phyloP scores from a whole-genome alignment of 2,329 filamentous ascomycete genomes.

The Alternaria postmessia region DNA sequence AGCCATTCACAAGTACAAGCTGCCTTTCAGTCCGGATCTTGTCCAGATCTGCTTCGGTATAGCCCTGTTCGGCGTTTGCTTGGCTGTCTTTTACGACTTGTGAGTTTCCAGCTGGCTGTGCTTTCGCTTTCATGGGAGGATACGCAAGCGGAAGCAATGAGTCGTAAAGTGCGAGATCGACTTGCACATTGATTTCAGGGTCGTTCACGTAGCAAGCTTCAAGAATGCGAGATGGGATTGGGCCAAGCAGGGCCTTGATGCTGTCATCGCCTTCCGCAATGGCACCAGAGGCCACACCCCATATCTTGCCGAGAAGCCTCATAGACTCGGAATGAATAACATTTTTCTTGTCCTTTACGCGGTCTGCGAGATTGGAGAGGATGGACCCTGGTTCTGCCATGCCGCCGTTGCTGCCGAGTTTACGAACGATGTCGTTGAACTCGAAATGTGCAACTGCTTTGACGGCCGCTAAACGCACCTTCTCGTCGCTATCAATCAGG shows the following conservation, averaged over 20 bases:
- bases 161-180: slow-evolving; percentile 87
- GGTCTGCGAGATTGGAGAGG: slow-evolving; percentile 81
- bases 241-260: slow-evolving; percentile 76
- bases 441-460: slow-evolving; percentile 82
- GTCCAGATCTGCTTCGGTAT: slow-evolving; percentile 67
- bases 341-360: slow-evolving; percentile 85
- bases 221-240: slow-evolving; percentile 84
- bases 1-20: slow-evolving; percentile 77
- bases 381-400: slow-evolving; percentile 80
- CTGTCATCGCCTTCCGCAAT: slow-evolving; percentile 83
- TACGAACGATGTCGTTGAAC: slow-evolving; percentile 81
- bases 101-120: slow-evolving; percentile 59
- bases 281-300: slow-evolving; percentile 91
- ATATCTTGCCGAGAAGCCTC: slow-evolving; percentile 82
- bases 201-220: slow-evolving; percentile 92
- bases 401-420: slow-evolving; percentile 78
- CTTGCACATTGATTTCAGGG: slow-evolving; percentile 79
- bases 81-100: slow-evolving; percentile 71
- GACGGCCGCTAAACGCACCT: slow-evolving; percentile 87
- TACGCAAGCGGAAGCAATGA: slow-evolving; percentile 89
- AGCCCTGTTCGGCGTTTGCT: slow-evolving; percentile 54
- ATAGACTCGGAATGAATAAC: slow-evolving; percentile 86
- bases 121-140: slow-evolving; percentile 71
- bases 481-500: slow-evolving; percentile 87
- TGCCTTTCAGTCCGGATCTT: slow-evolving; percentile 85